phyloP scores from a whole-genome alignment of 306 rosid species.

The Quercus glauca region DNA sequence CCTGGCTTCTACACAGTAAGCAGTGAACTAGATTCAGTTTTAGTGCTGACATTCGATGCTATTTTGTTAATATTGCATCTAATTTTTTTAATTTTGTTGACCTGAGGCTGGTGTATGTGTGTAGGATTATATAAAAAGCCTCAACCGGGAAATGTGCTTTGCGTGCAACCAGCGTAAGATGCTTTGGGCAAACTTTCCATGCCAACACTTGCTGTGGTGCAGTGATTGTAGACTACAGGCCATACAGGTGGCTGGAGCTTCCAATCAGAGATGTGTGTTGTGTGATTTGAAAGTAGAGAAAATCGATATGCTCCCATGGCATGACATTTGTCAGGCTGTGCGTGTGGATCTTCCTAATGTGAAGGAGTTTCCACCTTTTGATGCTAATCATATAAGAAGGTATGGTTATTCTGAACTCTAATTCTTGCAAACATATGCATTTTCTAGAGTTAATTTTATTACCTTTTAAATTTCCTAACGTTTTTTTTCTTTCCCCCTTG shows the following conservation, averaged over 20 bases:
- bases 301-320: not conserved
- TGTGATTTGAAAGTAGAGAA: conserved; percentile 32
- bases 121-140: conserved; percentile 29
- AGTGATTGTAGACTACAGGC: conserved; percentile 27
- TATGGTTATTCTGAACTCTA: not conserved
- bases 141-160: conserved; percentile 29
- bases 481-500: not conserved
- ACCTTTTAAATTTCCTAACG: not conserved
- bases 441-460: not conserved
- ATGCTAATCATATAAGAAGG: conserved; percentile 17
- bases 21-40: not conserved
- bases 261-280: conserved; percentile 33
- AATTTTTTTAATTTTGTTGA: not conserved
- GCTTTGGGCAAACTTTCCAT: conserved; percentile 42
- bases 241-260: conserved; percentile 19
- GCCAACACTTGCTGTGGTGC: conserved; percentile 46
- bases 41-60: not conserved
- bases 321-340: not conserved
- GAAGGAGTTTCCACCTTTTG: conserved; percentile 22
- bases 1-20: conserved; percentile 37
- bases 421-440: not conserved
- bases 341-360: not conserved
- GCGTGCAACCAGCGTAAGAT: conserved; percentile 26
- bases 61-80: not conserved
- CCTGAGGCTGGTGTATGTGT: not conserved